These are phyloP conservation scores for Pseudogymnoascus pannorum DNA, from an alignment of 2,329 filamentous ascomycete genomes.

Conservation along the genomic window DNA sequence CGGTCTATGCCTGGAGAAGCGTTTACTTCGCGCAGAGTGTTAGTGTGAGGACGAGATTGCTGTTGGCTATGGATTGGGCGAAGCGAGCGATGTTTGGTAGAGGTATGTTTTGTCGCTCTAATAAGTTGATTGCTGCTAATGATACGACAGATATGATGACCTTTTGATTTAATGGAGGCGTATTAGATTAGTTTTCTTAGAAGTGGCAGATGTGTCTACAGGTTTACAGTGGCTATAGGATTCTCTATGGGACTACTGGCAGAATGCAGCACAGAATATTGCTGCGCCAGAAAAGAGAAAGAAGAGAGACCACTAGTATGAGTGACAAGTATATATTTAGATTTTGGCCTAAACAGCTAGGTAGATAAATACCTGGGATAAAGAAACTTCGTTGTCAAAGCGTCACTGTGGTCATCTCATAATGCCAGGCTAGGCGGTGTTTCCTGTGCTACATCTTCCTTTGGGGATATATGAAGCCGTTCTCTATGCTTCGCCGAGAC, in stretches of 20 bases:
- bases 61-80: conserved; percentile 98
- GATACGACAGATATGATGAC: neutral
- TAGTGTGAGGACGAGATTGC: conserved; percentile 76
- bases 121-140: neutral
- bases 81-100: conserved; percentile 92
- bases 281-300: neutral
- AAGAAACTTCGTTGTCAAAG: neutral
- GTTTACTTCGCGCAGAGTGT: conserved; percentile 98
- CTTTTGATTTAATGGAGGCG: neutral
- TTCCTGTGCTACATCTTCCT: neutral
- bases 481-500: neutral
- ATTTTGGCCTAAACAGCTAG: neutral
- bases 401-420: neutral
- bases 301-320: neutral
- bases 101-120: conserved; percentile 47
- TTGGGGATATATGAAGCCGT: neutral
- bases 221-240: neutral
- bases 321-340: neutral
- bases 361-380: neutral
- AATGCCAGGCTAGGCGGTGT: neutral
- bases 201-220: neutral
- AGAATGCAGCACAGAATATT: neutral
- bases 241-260: neutral
- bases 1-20: conserved; percentile 92
- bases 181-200: neutral